Base-by-base conservation (phyloP, 73 alveolate genomes). In the Blepharisma japonicum region DNA sequence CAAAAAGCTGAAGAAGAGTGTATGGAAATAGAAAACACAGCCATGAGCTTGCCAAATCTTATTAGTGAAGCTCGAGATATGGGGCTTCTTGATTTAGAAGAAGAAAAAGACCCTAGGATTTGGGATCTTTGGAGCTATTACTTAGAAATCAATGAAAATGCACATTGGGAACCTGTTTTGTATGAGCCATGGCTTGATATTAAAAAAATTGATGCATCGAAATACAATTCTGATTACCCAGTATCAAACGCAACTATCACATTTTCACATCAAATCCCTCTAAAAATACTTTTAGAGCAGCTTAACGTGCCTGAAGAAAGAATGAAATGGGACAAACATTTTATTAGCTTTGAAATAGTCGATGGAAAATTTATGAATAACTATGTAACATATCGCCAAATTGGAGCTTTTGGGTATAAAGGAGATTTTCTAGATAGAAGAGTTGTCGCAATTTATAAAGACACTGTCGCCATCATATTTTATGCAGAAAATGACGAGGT, bases 381-480 rank as follows among this genome's bases (percentile, higher is more conserved):
- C n/a, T 53, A 53, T 53, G n/a, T 14, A 11, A 14, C 23, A 20
- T 53, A 53, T 53, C n/a, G 67, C 6, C n/a, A 11, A 14, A 53
- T 53, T 1, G 23, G 23, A 53, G 23, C 23, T 1, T 20, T 53
- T 53, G 27, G n/a, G n/a, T 53, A 14, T 53, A 53, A 20, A 14
- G 67, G 27, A 53, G 67, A 53, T 53, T 53, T 53, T 53, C 27
- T 53, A 14, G 67, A 53, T 53, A 53, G 23, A 53, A 53, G 23
- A 53, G 23, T 53, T 20, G 67, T 53, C 67, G 67, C 67, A 14
- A 53, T 53, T 53, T 53, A 53, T 53, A 20, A 20, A 53, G 67
- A 53, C 23, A 20, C 67, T 1, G 67, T 53, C 0, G 67, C 4
- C 4, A 53, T 53, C 2, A 53, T 53, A 14, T 11, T 11, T 14